Percentiles rank a stretch among this genome's conserved stretches.
These are phyloP conservation scores for Chimonanthus salicifolius DNA, from an alignment of 164 flowering plant genomes.

Conservation along the genomic window DNA sequence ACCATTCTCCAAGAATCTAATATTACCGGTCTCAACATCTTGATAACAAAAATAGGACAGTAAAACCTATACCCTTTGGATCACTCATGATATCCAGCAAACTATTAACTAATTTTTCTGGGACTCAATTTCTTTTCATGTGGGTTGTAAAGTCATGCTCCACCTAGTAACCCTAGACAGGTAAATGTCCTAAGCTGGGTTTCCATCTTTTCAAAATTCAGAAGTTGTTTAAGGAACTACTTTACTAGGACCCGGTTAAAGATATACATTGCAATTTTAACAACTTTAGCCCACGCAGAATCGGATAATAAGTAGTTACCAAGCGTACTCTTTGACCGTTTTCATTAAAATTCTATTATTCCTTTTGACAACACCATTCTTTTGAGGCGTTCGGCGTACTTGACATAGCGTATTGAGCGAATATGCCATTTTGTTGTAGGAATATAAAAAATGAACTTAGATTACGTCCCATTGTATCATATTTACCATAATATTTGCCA, in stretches of 20 bases:
- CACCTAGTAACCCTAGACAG: background rate
- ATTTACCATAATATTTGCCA: too few species aligned
- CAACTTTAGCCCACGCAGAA: background rate
- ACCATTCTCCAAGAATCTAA: background rate
- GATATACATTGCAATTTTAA: background rate
- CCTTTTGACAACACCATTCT: background rate
- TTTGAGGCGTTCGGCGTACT: background rate
- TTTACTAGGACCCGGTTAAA: background rate
- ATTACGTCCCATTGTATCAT: background rate
- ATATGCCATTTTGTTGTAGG: background rate
- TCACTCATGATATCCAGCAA: background rate
- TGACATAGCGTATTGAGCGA: background rate
- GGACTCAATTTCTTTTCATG: too few species aligned
- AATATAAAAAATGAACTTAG: slow-evolving; percentile 1
- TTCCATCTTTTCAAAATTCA: background rate
- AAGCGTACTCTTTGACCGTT: background rate
- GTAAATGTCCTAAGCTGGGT: background rate
- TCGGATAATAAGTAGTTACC: background rate
- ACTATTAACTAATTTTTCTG: background rate
- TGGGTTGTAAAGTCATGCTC: background rate
- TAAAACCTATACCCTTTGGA: slow-evolving; percentile 8
- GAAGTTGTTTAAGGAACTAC: background rate
- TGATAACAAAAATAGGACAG: background rate
- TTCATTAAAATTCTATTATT: background rate
- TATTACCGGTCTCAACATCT: background rate